These are phyloP conservation scores for Cladophialophora carrionii DNA, from an alignment of 2,329 filamentous ascomycete species.

Conservation along the genomic window DNA sequence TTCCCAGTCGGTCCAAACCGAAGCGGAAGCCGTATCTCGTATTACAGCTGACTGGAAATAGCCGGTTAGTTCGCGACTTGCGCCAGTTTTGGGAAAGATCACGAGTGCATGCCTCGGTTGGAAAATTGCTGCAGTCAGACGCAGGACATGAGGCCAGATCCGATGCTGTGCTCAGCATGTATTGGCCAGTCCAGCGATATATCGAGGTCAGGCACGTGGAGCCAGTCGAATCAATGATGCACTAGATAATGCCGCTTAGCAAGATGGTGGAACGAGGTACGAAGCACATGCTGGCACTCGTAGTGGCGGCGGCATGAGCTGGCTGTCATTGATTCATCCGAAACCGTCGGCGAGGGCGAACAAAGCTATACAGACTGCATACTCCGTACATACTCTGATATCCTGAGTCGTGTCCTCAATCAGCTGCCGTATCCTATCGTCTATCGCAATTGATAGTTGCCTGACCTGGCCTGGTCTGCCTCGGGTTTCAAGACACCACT, in stretches of 20 bases:
- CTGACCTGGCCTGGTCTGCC: not conserved
- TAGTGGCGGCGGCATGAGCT: not conserved
- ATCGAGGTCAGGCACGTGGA: not conserved
- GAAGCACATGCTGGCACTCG: too few species aligned
- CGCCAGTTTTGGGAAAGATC: slow-evolving; percentile 14
- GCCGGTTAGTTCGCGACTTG: slow-evolving; percentile 18
- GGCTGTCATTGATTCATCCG: slow-evolving; percentile 2
- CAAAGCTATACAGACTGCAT: not conserved
- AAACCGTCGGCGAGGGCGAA: not conserved
- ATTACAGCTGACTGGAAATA: not conserved
- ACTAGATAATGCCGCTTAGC: not conserved
- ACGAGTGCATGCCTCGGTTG: slow-evolving; percentile 1
- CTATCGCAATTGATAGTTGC: slow-evolving; percentile 4
- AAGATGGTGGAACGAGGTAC: not conserved
- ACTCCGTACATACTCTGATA: not conserved
- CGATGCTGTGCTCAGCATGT: not conserved
- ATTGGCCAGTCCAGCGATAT: not conserved
- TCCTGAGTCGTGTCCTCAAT: not conserved
- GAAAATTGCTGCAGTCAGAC: slow-evolving; percentile 1
- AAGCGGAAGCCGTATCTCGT: slow-evolving; percentile 12
- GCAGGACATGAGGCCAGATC: not conserved
- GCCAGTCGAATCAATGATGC: not conserved
- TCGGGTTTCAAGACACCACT: not conserved
- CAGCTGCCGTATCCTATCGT: not conserved
- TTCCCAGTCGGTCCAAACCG: not conserved